Percentiles rank a stretch among this genome's conserved stretches.
Evolutionary conservation across 2,329 filamentous ascomycete genomes (phyloP).

Genomic region (Colletotrichum salicis): DNA sequence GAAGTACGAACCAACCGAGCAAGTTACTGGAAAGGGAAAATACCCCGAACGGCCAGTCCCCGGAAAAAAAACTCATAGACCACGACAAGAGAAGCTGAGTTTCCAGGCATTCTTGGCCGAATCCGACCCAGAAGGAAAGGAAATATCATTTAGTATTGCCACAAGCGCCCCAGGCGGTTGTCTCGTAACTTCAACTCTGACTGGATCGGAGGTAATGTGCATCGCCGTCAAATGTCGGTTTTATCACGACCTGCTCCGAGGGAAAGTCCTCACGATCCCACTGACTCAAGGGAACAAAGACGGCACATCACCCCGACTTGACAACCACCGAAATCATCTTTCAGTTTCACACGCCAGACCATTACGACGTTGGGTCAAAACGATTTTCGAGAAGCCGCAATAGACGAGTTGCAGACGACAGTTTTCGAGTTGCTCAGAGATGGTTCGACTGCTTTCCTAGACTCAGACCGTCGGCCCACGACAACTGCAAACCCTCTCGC

Average conservation of each 20-base stretch:
- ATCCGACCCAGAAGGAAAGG: not conserved
- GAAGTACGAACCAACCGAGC: conserved; percentile 10
- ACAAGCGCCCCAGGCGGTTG: conserved; percentile 1
- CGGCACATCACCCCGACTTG: not conserved
- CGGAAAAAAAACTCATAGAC: not conserved
- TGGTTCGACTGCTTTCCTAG: not conserved
- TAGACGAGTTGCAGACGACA: not conserved
- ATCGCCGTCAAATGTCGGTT: conserved; percentile 15
- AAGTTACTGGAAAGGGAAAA: conserved; percentile 16
- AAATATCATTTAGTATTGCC: conserved; percentile 3
- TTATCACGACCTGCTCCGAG: conserved; percentile 21
- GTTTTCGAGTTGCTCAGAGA: not conserved
- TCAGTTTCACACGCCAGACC: not conserved
- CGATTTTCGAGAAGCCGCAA: not conserved
- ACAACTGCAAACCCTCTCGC: not conserved
- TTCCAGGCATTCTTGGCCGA: conserved; percentile 1
- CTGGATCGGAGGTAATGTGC: conserved; percentile 24
- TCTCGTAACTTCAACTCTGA: not conserved
- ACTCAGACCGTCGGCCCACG: not conserved
- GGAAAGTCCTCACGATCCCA: conserved; percentile 22
- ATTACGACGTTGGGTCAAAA: not conserved
- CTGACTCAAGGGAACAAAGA: conserved; percentile 9
- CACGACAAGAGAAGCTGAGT: not conserved
- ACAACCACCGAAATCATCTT: not conserved
- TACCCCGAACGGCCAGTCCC: not conserved